phyloP scores from a whole-genome alignment of 2,329 filamentous ascomycete species.

The Colletotrichum lupini region DNA sequence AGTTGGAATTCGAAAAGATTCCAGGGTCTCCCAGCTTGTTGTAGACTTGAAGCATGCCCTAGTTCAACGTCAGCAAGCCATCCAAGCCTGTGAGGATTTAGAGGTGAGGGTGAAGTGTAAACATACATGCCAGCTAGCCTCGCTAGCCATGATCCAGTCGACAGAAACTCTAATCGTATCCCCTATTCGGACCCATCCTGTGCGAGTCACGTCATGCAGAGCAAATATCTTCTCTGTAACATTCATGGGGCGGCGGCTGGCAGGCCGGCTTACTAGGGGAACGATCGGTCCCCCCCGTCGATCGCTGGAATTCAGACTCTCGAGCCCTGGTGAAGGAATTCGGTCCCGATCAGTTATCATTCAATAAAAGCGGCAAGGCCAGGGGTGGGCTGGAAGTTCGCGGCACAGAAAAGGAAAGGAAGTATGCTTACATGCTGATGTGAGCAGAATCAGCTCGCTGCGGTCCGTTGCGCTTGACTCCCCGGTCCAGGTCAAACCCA shows the following conservation, averaged over 20 bases:
- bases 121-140: conserved; percentile 53
- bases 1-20: conserved; percentile 18
- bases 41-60: conserved; percentile 29
- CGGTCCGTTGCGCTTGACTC: neutral
- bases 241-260: conserved; percentile 47
- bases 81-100: neutral
- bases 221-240: conserved; percentile 57
- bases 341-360: neutral
- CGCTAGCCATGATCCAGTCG: conserved; percentile 59
- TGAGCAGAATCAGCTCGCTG: conserved; percentile 7
- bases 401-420: neutral
- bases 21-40: conserved; percentile 26
- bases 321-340: conserved; percentile 36
- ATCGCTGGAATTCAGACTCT: conserved; percentile 19
- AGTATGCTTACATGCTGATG: conserved; percentile 17
- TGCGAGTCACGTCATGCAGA: conserved; percentile 49
- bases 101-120: conserved; percentile 34
- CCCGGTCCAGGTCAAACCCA: neutral
- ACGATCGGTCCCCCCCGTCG: conserved; percentile 12
- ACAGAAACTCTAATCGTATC: conserved; percentile 54
- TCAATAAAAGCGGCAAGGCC: neutral
- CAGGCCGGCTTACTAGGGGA: conserved; percentile 12
- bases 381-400: neutral
- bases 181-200: conserved; percentile 48
- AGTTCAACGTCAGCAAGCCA: neutral